These are phyloP conservation scores for Haematococcus sp. DNA, from an alignment of 139 green algal species.

Conservation along the genomic window DNA sequence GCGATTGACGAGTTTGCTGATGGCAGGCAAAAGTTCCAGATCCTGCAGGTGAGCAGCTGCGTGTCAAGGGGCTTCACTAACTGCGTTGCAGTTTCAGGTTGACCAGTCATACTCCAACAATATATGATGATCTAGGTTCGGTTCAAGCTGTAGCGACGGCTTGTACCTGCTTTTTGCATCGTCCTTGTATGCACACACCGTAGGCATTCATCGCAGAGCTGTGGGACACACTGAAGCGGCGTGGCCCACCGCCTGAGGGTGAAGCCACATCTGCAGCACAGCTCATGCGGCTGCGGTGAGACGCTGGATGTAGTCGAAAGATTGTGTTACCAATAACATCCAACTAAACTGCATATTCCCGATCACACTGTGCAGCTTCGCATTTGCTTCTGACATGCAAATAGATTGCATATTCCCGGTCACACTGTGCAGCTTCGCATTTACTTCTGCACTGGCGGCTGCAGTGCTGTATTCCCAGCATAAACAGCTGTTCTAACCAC, in stretches of 20 bases:
- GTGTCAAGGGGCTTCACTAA: background rate
- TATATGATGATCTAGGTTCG: background rate
- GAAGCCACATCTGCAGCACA: slow-evolving; percentile 20
- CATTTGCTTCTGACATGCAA: too few species aligned
- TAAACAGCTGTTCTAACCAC: too few species aligned
- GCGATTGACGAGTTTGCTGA: slow-evolving; percentile 12
- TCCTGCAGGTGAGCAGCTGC: slow-evolving; percentile 14
- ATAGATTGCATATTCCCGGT: too few species aligned
- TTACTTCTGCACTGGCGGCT: too few species aligned
- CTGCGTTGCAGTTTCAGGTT: background rate
- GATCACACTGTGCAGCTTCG: too few species aligned
- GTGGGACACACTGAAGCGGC: slow-evolving; percentile 6
- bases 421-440: too few species aligned
- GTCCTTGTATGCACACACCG: background rate
- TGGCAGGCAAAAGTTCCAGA: slow-evolving; percentile 9
- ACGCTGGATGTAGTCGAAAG: slow-evolving; percentile 1
- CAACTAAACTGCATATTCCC: too few species aligned
- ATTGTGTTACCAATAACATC: too few species aligned
- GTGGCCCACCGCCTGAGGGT: slow-evolving; percentile 17
- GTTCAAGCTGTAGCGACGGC: background rate
- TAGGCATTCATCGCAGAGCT: slow-evolving; percentile 5
- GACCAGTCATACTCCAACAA: background rate
- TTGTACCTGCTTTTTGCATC: background rate
- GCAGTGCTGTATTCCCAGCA: too few species aligned
- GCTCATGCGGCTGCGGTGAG: slow-evolving; percentile 25